Conservation (phyloP, 2,329 filamentous ascomycete species). For the Xylaria sp. region DNA sequence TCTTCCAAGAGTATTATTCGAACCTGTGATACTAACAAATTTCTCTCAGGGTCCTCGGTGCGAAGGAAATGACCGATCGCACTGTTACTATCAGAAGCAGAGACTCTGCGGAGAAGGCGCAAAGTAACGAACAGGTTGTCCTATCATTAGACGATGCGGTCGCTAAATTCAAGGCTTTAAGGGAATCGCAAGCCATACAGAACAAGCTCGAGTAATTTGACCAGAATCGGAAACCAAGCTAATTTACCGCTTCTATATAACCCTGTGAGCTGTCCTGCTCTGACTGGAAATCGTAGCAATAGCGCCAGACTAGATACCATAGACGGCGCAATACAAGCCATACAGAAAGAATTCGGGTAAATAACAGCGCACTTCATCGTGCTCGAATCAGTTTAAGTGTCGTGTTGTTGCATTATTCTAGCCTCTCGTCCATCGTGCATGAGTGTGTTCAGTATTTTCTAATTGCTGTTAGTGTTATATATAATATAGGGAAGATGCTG, state of each 20-base stretch:
- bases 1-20: not conserved
- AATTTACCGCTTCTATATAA: not conserved
- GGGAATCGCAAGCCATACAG: constrained; percentile 26
- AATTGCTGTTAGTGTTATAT: not conserved
- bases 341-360: not conserved
- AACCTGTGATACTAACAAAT: constrained; percentile 11
- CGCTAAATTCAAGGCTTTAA: constrained; percentile 37
- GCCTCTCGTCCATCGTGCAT: not conserved
- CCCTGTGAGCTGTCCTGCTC: not conserved
- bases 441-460: not conserved
- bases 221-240: not conserved
- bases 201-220: constrained; percentile 34
- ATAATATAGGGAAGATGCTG: not conserved
- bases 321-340: constrained; percentile 22
- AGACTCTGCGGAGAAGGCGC: constrained; percentile 42
- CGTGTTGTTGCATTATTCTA: no score
- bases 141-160: constrained; percentile 41
- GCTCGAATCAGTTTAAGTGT: not conserved
- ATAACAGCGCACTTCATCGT: not conserved
- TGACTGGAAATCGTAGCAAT: constrained; percentile 8
- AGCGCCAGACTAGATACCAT: constrained; percentile 26
- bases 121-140: constrained; percentile 43
- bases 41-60: constrained; percentile 41
- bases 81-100: constrained; percentile 45
- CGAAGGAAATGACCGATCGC: constrained; percentile 44